Base-by-base conservation (phyloP, 768 basidiomycete species). In the Hygrophoropsis aurantiaca region DNA sequence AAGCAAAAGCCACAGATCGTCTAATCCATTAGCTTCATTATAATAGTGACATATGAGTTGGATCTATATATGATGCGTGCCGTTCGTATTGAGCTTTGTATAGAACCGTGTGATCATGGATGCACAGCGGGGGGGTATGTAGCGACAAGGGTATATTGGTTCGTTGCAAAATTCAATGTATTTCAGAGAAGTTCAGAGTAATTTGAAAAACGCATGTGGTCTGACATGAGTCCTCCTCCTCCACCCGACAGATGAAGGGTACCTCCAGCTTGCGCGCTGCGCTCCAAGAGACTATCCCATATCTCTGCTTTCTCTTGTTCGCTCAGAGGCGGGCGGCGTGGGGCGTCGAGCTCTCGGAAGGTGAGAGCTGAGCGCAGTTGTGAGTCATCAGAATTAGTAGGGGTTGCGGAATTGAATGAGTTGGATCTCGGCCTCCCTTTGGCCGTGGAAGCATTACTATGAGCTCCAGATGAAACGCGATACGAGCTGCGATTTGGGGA, bases 291-390 rank as follows among this genome's bases (percentile, higher is more conserved):
- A 50, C 82, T 82, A 46, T 85, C 77, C 87, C 86, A 90, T 56
- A 78, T 79, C 11, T 75, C 79, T 6, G 76, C 74, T 69, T 90
- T 90, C 67, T 90, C 85, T 56, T 78, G 66, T 59, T 87, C 84
- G 20, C 80, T 80, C 60, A 83, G 62, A 35, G 64, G 71, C 19
- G 64, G 62, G 44, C 65, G 62, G 42, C 65, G 64, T 23, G 59
- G 60, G 23, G 50, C 56, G n/a, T 65, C 56, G 19, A 81, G 56
- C 54, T 79, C 73, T 11, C 81, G 74, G 67, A 79, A 83, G 36
- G 68, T 76, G 39, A 75, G 40, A 18, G 66, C 66, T 33, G 71
- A 64, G 7, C 60, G 63, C 8, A 49, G 34, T 37, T 54, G 35
- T 45, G 55, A 44, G 37, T 43, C 25, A 53, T 57, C 19, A 41